A percentile compares a stretch with the other conserved stretches of the same genome.
These are phyloP conservation scores for Brachypodium distachyon DNA, from an alignment of 202 grass and related monocot species.

Conservation along the genomic window DNA sequence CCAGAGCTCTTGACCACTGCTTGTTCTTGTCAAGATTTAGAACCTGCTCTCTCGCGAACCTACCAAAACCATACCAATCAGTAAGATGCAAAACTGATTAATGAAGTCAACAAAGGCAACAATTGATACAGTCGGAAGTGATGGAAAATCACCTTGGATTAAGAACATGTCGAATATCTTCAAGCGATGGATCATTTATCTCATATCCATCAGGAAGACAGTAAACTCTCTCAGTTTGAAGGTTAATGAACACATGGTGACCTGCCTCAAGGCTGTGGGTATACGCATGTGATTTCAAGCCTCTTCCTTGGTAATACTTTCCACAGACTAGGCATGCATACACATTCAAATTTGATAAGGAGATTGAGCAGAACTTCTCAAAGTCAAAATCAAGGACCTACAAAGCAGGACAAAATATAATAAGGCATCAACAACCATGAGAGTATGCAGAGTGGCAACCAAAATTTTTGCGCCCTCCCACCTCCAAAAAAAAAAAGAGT, in stretches of 20 bases:
- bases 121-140: not conserved
- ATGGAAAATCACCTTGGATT: conserved; percentile 65
- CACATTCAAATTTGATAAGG: conserved; percentile 93
- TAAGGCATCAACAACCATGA: not conserved
- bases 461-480: not conserved
- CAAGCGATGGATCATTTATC: conserved; percentile 86
- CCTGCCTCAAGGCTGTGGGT: conserved; percentile 95
- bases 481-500: not conserved
- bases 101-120: not conserved
- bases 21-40: conserved; percentile 79
- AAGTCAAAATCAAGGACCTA: conserved; percentile 99
- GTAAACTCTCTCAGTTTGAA: conserved; percentile 95
- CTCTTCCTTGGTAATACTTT: conserved; percentile 99
- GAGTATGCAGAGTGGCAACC: not conserved
- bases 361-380: conserved; percentile 97
- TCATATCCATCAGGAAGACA: conserved; percentile 98
- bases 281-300: conserved; percentile 96
- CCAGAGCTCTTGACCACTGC: conserved; percentile 98
- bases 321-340: conserved; percentile 96
- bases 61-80: conserved; percentile 25
- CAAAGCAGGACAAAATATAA: not conserved
- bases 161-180: conserved; percentile 97
- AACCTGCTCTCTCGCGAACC: conserved; percentile 78
- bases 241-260: conserved; percentile 95
- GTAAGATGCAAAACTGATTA: not conserved